Evolutionary conservation across 2,329 filamentous ascomycete genomes (phyloP).

Genomic region (Curvularia lunata): DNA sequence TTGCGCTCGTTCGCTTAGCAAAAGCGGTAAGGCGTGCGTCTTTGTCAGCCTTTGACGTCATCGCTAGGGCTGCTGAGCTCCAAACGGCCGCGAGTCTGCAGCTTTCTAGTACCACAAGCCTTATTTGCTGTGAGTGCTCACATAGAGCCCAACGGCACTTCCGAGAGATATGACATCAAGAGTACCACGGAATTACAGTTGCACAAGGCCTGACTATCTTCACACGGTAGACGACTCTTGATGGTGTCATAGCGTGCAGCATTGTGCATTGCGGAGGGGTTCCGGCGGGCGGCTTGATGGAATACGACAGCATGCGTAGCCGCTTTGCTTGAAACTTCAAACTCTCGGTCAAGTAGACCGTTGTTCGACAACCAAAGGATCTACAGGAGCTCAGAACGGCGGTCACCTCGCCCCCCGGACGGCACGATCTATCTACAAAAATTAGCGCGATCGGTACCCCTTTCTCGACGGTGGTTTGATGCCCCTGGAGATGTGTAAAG

Average conservation of each 20-base stretch:
- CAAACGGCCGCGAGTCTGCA: background rate
- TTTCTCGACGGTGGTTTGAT: background rate
- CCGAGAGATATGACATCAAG: slow-evolving; percentile 3
- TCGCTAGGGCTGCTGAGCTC: background rate
- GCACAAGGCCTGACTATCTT: background rate
- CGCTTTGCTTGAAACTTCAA: slow-evolving; percentile 9
- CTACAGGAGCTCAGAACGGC: background rate
- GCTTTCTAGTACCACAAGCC: slow-evolving; percentile 1
- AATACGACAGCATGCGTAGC: background rate
- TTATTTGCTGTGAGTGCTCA: slow-evolving; percentile 1
- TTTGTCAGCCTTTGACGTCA: slow-evolving; percentile 19
- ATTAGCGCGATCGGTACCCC: slow-evolving; percentile 20
- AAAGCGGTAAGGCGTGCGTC: slow-evolving; percentile 6
- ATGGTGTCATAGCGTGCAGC: background rate
- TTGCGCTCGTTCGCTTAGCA: slow-evolving; percentile 13
- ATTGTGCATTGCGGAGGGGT: background rate
- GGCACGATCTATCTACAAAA: slow-evolving; percentile 12
- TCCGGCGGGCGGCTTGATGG: background rate
- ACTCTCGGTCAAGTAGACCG: slow-evolving; percentile 8
- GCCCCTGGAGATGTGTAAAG: background rate
- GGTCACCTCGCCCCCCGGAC: background rate
- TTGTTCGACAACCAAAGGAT: slow-evolving; percentile 2
- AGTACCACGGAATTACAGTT: background rate
- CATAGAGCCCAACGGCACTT: background rate
- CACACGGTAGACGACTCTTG: background rate